Percentiles rank a stretch among this genome's conserved stretches.
Evolutionary conservation across 1,139 yeast species (phyloP).

Genomic region (Yamadazyma kanchanaburiensis): DNA sequence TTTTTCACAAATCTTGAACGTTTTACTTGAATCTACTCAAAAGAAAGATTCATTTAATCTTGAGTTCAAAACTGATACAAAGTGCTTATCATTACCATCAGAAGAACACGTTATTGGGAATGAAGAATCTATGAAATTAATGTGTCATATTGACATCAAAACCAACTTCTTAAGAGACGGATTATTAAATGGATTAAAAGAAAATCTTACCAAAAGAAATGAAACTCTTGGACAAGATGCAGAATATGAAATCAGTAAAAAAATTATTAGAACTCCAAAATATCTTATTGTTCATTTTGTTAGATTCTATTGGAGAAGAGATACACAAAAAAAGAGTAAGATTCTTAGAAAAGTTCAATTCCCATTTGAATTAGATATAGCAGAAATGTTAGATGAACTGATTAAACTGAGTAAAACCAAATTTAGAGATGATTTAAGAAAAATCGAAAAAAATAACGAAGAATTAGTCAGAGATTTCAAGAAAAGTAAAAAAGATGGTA

Average conservation of each 20-base stretch:
- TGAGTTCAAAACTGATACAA: constrained; percentile 58
- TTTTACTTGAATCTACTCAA: constrained; percentile 48
- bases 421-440: constrained; percentile 74
- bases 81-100: constrained; percentile 53
- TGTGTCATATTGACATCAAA: constrained; percentile 81
- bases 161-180: constrained; percentile 93
- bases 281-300: constrained; percentile 88
- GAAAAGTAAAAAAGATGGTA: constrained; percentile 50
- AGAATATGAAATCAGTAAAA: constrained; percentile 63
- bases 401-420: constrained; percentile 64
- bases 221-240: constrained; percentile 69
- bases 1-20: constrained; percentile 70
- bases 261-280: constrained; percentile 79
- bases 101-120: constrained; percentile 28
- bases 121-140: constrained; percentile 65
- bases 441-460: constrained; percentile 69
- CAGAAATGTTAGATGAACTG: constrained; percentile 79
- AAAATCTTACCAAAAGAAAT: constrained; percentile 73
- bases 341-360: constrained; percentile 90
- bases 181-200: constrained; percentile 68
- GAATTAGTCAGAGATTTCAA: constrained; percentile 77
- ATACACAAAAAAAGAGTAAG: constrained; percentile 85
- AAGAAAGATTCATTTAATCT: constrained; percentile 62
- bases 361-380: constrained; percentile 87
- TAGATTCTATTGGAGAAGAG: constrained; percentile 94